These are phyloP conservation scores for Cicer pinnatifidum DNA, from an alignment of 306 rosid species.

Conservation along the genomic window DNA sequence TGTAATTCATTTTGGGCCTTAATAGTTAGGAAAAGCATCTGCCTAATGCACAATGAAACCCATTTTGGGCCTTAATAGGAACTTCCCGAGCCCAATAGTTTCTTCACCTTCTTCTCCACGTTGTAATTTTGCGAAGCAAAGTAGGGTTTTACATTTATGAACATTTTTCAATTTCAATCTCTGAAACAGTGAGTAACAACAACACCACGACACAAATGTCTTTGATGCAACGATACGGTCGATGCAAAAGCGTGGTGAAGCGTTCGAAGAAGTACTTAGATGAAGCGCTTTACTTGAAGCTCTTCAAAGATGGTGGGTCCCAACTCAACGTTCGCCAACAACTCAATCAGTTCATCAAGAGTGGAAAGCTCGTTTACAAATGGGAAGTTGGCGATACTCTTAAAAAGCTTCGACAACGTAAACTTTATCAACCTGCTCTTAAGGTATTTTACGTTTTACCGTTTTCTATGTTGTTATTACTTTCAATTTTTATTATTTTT, in stretches of 20 bases:
- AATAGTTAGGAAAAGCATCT: background rate
- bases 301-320: constrained; percentile 78
- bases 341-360: constrained; percentile 71
- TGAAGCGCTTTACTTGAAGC: constrained; percentile 70
- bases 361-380: constrained; percentile 78
- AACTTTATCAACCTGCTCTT: constrained; percentile 76
- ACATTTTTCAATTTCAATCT: background rate
- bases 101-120: background rate
- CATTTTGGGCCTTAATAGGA: background rate
- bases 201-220: constrained; percentile 55
- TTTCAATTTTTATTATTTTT: background rate
- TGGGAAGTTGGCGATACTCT: constrained; percentile 92
- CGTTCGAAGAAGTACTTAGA: constrained; percentile 78
- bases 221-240: constrained; percentile 57
- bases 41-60: background rate
- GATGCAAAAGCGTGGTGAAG: constrained; percentile 67
- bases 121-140: background rate
- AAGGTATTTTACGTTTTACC: constrained; percentile 55
- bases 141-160: constrained; percentile 50
- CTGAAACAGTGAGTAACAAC: background rate
- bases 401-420: constrained; percentile 80
- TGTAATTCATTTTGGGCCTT: no score
- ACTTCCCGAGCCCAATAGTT: background rate
- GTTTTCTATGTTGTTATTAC: background rate
- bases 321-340: constrained; percentile 63